phyloP scores from a whole-genome alignment of 2,329 filamentous ascomycete genomes.

The Botrytis fabae region DNA sequence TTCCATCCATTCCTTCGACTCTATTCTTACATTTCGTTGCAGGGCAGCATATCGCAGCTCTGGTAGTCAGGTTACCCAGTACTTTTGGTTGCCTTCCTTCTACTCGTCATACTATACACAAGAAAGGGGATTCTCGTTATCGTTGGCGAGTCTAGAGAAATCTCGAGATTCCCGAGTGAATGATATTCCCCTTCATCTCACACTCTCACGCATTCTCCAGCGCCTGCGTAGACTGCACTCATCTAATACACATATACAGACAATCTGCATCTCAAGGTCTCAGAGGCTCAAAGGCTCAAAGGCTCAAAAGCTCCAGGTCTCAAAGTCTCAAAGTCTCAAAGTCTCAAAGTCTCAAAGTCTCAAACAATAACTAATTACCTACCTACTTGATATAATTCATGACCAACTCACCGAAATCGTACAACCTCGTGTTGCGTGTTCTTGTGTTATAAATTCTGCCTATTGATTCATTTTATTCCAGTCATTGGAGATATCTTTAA shows the following conservation, averaged over 20 bases:
- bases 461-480: slow-evolving; percentile 13
- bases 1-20: background rate
- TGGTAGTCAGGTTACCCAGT: background rate
- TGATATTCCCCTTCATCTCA: slow-evolving; percentile 11
- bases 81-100: background rate
- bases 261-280: background rate
- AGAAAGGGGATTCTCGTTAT: background rate
- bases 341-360: background rate
- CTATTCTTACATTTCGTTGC: background rate
- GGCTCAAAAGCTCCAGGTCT: background rate
- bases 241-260: background rate
- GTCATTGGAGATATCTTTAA: background rate
- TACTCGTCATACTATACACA: background rate
- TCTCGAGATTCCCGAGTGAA: background rate
- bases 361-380: background rate
- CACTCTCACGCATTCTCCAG: slow-evolving; percentile 18
- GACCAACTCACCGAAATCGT: slow-evolving; percentile 10
- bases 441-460: slow-evolving; percentile 20
- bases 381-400: slow-evolving; percentile 5
- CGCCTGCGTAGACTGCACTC: background rate
- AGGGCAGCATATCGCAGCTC: background rate
- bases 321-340: background rate
- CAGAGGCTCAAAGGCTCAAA: background rate
- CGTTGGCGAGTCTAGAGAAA: background rate
- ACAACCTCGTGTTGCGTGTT: slow-evolving; percentile 17